These are phyloP conservation scores for Aristolochia californica DNA, from an alignment of 164 flowering plant genomes.

Conservation along the genomic window DNA sequence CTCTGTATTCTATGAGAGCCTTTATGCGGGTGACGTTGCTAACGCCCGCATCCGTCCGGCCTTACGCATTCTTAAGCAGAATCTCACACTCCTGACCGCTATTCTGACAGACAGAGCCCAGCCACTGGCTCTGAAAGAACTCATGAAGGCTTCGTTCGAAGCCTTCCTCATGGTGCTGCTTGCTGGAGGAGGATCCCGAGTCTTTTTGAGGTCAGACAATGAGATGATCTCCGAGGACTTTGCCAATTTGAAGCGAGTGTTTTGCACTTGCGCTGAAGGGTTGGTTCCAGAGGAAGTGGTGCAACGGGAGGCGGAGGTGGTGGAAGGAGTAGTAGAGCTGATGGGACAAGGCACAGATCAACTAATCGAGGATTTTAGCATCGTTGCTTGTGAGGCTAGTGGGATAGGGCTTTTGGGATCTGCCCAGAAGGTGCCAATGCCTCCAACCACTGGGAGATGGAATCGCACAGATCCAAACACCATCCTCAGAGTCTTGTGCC, in stretches of 20 bases:
- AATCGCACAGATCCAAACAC: constrained; percentile 82
- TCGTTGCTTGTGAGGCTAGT: constrained; percentile 57
- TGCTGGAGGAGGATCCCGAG: constrained; percentile 68
- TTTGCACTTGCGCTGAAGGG: constrained; percentile 62
- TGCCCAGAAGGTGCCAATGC: constrained; percentile 70
- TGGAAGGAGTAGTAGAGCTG: constrained; percentile 60
- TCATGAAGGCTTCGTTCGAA: constrained; percentile 83
- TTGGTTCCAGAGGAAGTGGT: constrained; percentile 56
- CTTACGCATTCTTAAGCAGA: constrained; percentile 69
- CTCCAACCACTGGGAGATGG: constrained; percentile 93
- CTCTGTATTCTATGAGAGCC: constrained; percentile 52
- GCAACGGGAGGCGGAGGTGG: constrained; percentile 59
- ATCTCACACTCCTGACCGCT: constrained; percentile 54
- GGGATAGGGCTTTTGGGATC: constrained; percentile 42
- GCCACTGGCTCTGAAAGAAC: constrained; percentile 60
- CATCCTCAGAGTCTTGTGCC: constrained; percentile 73
- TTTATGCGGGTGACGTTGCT: constrained; percentile 51
- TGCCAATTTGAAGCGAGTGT: constrained; percentile 47
- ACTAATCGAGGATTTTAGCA: constrained; percentile 76
- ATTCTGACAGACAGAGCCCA: constrained; percentile 62
- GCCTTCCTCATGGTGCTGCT: constrained; percentile 77
- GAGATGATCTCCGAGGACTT: constrained; percentile 73
- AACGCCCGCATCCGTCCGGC: constrained; percentile 68
- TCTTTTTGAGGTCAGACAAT: constrained; percentile 47
- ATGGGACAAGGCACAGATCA: constrained; percentile 78